Base-by-base conservation (phyloP, 208 protist species). In the Vickermania spadyakhi region DNA sequence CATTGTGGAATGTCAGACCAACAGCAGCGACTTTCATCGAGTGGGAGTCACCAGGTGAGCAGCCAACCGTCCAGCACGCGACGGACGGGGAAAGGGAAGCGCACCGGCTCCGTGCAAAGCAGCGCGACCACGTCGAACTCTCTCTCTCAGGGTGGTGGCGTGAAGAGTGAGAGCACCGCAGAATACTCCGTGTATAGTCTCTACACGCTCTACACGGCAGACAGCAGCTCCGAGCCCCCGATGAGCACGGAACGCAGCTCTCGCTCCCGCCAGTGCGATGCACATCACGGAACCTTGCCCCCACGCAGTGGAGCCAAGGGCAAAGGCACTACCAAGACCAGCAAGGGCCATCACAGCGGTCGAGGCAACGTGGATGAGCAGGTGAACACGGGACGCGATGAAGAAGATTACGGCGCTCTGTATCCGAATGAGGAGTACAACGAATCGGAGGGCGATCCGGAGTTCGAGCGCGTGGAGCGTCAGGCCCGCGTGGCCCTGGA, bases 401-500 rank as follows among this genome's bases (percentile, higher is more conserved):
- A 28, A 23, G n/a, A n/a, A 28, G 60, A 57, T 4, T 29, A 27
- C 50, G 28, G 53, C 30, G 18, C 4, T 7, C 7, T 7, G 4
- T 5, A 52, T 5, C 26, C 21, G 3, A 18, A 7, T 14, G 5
- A 7, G 31, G 11, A 14, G 29, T 29, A 23, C 26, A 29, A 3
- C 45, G 3, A 1, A 11, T 26, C 30, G 28, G 31, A 28, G 31
- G 68, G 70, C 22, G 72, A 81, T 14, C 68, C 63, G 52, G 70
- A 59, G 7, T 79, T 85, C 28, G 67, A 75, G 27, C 58, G 54
- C 30, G 51, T 90, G 14, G 86, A 93, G 73, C 69, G 64, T 18
- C 62, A 60, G 50, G 89, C 86, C 25, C 73, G 86, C 0, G 56
- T 63, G 30, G 86, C 79, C 26, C 64, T 96, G 51, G 86, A 94